Percentiles rank a stretch among this genome's conserved stretches.
phyloP scores from a whole-genome alignment of 257 asterid genomes.

The Nicotiana noctiflora region DNA sequence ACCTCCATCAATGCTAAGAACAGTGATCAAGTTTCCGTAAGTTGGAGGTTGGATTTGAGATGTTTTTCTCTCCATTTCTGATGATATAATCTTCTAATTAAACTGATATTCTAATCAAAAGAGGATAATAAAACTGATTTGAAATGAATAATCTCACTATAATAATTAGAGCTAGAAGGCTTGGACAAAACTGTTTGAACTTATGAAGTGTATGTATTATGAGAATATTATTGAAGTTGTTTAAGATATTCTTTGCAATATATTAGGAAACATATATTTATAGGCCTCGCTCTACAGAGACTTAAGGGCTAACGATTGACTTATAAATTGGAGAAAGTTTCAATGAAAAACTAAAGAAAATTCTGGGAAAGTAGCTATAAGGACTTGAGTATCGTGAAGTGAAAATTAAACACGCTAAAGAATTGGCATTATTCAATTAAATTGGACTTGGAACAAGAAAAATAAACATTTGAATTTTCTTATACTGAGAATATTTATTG shows the following conservation, averaged over 20 bases:
- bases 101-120: background rate
- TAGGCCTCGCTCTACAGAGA: background rate
- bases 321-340: background rate
- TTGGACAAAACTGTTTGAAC: background rate
- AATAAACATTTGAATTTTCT: background rate
- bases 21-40: slow-evolving; percentile 30
- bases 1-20: slow-evolving; percentile 55
- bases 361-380: background rate
- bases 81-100: background rate
- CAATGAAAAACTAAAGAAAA: background rate
- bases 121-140: background rate
- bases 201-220: background rate
- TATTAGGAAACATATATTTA: background rate
- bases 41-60: slow-evolving; percentile 34
- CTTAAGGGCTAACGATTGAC: background rate
- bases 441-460: background rate
- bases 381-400: background rate
- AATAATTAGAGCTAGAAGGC: background rate
- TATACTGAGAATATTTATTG: background rate
- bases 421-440: background rate
- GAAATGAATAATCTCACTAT: background rate
- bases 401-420: background rate
- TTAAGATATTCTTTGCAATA: background rate
- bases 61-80: slow-evolving; percentile 11
- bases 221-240: background rate